Evolutionary conservation across 129 eudicot genomes (phyloP).

Genomic region (Artemisia tridentata): DNA sequence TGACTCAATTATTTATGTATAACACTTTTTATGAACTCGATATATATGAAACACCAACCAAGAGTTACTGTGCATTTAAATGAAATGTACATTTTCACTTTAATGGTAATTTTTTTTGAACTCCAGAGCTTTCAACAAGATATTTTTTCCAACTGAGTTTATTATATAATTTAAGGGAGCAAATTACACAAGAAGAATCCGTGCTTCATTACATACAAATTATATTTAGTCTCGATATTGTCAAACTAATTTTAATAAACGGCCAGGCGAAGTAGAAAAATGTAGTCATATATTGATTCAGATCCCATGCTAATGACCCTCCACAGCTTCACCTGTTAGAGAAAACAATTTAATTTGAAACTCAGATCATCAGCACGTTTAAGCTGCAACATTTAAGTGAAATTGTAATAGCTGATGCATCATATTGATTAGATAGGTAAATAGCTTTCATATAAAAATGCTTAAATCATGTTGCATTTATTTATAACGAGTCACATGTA

Average conservation of each 20-base stretch:
- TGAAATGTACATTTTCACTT: too few species aligned
- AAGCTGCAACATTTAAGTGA: background rate
- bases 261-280: slow-evolving; percentile 5
- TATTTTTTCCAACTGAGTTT: background rate
- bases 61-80: too few species aligned
- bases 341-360: background rate
- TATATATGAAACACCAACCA: background rate
- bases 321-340: slow-evolving; percentile 41
- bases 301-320: slow-evolving; percentile 9
- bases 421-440: background rate
- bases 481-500: too few species aligned
- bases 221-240: background rate
- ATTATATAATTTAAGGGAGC: background rate
- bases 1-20: too few species aligned
- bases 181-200: background rate
- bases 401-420: background rate
- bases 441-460: too few species aligned
- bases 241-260: background rate
- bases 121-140: background rate
- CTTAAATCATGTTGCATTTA: too few species aligned
- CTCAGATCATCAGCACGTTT: background rate
- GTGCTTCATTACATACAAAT: slow-evolving; percentile 2
- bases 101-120: background rate
- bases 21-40: too few species aligned
- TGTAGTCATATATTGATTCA: background rate